Evolutionary conservation across 2,329 filamentous ascomycete species (phyloP), one percentile per base, ranked within the genome.

Genomic region (Xylaria polymorpha): DNA sequence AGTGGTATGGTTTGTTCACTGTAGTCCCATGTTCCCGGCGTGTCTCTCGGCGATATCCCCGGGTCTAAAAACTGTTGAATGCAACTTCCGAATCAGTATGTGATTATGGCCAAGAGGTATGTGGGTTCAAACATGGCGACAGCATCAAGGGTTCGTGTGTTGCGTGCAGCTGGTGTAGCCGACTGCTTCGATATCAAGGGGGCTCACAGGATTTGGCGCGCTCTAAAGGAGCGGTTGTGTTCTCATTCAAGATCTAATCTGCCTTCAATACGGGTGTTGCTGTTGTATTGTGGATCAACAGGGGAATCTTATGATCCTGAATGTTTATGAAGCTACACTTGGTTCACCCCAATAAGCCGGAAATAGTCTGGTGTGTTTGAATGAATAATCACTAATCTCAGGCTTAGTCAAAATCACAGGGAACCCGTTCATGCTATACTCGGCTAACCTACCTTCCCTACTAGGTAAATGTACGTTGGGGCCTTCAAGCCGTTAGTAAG

Each of bases 1-100:
- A 64, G 65, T 67, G 48, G 60, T 37, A 67, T 59, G 32, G 53
- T 46, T 22, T 44, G 46, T 51, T 53, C n/a, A 44, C 37, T 22
- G 29, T 51, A 32, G 37, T 60, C 37, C 62, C 63, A 51, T 14
- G 63, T 37, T 46, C 46, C 12, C 63, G 63, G 63, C 63, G 46
- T 59, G 29, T 65, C 18, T 65, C 63, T 65, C 63, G 63, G 63
- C 55, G 44, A 44, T 60, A 60, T 51, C 46, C 25, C 43, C 22
- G 43, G 20, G 20, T 25, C 43, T 20, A 50, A 37, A 39, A n/a
- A 50, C 43, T 64, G 29, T 29, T 57, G 61, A 46, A 59, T 64
- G 41, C n/a, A 57, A 50, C 32, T 32, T 41, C 53, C 43, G 44
- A 14, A 53, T 53, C 44, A 48, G 18, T 29, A 35, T 44, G 22